phyloP scores from a whole-genome alignment of 148 eudicot genomes.

The Persicaria tinctoria region DNA sequence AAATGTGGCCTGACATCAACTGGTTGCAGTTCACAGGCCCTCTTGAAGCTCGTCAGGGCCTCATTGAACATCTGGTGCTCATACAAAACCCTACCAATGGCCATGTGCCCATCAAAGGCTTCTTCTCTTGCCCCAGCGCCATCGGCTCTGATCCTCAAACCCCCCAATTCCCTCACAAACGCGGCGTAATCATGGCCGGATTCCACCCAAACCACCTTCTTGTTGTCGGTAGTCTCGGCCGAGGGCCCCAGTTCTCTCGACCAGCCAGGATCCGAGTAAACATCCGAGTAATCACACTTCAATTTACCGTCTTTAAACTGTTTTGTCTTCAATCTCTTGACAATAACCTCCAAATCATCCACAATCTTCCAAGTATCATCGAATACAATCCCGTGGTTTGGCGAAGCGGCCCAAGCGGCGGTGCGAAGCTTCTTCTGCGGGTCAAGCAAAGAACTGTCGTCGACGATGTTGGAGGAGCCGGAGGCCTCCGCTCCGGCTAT shows the following conservation, averaged over 20 bases:
- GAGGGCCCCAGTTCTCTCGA: slow-evolving; percentile 79
- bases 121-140: slow-evolving; percentile 77
- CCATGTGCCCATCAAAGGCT: slow-evolving; percentile 98
- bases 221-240: slow-evolving; percentile 44
- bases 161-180: slow-evolving; percentile 83
- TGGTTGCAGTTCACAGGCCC: slow-evolving; percentile 88
- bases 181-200: slow-evolving; percentile 54
- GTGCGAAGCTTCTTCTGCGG: slow-evolving; percentile 69
- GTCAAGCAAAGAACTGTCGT: slow-evolving; percentile 38
- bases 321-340: slow-evolving; percentile 63
- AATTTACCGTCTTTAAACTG: slow-evolving; percentile 56
- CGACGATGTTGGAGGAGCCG: slow-evolving; percentile 33
- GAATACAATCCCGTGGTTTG: slow-evolving; percentile 82
- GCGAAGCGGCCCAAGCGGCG: slow-evolving; percentile 88
- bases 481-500: slow-evolving; percentile 1
- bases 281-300: slow-evolving; percentile 58
- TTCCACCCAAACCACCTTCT: slow-evolving; percentile 74
- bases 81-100: slow-evolving; percentile 79
- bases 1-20: slow-evolving; percentile 95
- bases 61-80: slow-evolving; percentile 67
- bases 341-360: slow-evolving; percentile 74
- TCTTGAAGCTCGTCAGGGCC: slow-evolving; percentile 68
- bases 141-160: slow-evolving; percentile 68
- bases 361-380: slow-evolving; percentile 92
- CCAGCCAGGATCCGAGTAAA: slow-evolving; percentile 84